Evolutionary conservation across 768 basidiomycete genomes (phyloP), one percentile per base, ranked within the genome.

Genomic region (Lanmaoa pseudosensibilis): DNA sequence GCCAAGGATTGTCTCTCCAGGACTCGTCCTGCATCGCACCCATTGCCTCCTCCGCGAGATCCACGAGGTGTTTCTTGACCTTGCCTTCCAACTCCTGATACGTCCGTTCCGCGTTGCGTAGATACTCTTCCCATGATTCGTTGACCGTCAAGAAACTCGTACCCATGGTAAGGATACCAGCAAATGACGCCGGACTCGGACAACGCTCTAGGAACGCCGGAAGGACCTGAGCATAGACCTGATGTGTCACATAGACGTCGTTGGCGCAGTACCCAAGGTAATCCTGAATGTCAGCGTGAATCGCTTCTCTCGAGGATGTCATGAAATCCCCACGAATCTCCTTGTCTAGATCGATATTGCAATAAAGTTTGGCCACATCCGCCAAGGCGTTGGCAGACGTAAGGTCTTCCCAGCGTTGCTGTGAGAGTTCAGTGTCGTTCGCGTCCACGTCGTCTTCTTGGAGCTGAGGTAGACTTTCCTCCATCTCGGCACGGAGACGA

Each of bases 301-400:
- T 87, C 16, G 82, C 81, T 39, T 80, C 77, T n/a, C 83, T 86
- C 2, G 85, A 80, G 30, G 76, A 76, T 18, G 79, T 83, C 81
- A 94, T 83, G 64, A 94, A 84, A 64, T 92, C 89, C 59, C 83
- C 82, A 4, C 95, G 84, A 6, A 85, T 78, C 27, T 80, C 78
- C 73, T 98, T 97, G 73, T 90, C 84, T 61, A 96, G 73, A 19
- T 80, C 75, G 57, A 92, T 89, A 10, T 83, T 83, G 65, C 93
- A 97, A 69, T 99, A 93, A 4, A 98, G 79, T 47, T 84, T 85
- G 0, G 94, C 94, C 27, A 98, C 95, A 60, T 98, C 95, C 18
- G 84, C 86, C 30, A 99, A 84, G 9, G 94, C 93, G 70, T 96
- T 98, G 40, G 86, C 84, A 3, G 95, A 90, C 0, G 95, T 94